Conservation (phyloP, 768 basidiomycete species). For the Amanita inopinata region DNA sequence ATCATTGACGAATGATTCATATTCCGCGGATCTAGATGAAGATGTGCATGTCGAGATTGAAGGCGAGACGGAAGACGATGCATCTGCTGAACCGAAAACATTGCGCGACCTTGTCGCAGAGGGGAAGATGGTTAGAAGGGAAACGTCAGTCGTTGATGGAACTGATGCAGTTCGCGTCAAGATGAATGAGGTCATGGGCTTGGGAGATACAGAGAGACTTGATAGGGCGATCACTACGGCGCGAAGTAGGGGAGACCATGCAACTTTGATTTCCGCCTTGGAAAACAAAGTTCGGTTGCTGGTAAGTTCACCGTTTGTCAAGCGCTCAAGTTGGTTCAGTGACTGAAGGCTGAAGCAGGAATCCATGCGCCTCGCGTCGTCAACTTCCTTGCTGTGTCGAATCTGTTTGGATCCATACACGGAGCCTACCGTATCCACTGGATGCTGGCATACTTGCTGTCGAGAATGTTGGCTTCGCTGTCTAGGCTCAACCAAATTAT, state of each 20-base stretch:
- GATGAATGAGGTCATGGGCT: constrained; percentile 29
- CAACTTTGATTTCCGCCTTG: constrained; percentile 42
- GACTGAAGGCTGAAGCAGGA: constrained; percentile 25
- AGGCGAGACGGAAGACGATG: constrained; percentile 25
- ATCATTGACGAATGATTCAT: constrained; percentile 17
- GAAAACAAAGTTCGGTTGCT: constrained; percentile 52
- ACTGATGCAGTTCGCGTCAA: constrained; percentile 19
- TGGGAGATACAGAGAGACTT: constrained; percentile 34
- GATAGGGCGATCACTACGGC: constrained; percentile 42
- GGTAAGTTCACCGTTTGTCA: constrained; percentile 29
- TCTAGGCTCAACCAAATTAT: constrained; percentile 71
- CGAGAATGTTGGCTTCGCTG: constrained; percentile 80
- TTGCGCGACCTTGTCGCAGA: constrained; percentile 46
- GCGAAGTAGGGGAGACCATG: constrained; percentile 35
- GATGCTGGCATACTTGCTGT: constrained; percentile 86
- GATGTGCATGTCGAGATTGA: constrained; percentile 37
- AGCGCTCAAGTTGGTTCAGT: constrained; percentile 1
- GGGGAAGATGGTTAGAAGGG: constrained; percentile 29
- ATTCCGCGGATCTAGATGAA: constrained; percentile 20
- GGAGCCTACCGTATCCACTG: constrained; percentile 73
- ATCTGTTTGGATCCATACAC: constrained; percentile 73
- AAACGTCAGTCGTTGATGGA: constrained; percentile 3
- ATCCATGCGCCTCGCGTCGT: constrained; percentile 29
- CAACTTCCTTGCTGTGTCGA: constrained; percentile 47
- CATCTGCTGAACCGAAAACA: constrained; percentile 24